Evolutionary conservation across 2,329 filamentous ascomycete species (phyloP), one percentile per base, ranked within the genome.

Genomic region (Neonectria magnoliae): DNA sequence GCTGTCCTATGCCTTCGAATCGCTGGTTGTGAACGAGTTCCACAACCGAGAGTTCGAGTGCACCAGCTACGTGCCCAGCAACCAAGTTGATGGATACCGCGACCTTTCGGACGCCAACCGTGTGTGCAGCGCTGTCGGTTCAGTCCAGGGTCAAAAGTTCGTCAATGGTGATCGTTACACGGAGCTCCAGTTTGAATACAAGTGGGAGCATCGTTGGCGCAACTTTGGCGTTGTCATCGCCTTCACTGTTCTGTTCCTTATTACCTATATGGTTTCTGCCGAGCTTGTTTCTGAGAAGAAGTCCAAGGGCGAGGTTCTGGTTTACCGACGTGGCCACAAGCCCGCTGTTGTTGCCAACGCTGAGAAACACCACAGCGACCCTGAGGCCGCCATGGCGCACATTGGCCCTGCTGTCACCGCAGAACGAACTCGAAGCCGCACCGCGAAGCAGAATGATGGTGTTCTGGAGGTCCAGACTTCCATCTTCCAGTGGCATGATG

Each of bases 1-100:
- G 2, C 85, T 97, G 11, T 88, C 88, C 1, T 97, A 97, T 68
- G 88, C 89, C 0, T 97, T 97, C 73, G 93, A 97, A 77, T 83
- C 89, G 0, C 83, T 97, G 27, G 91, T 95, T 85, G 86, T 92
- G 68, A 97, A 97, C 78, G 94, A 97, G 77, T 97, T 97, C 75
- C 80, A 89, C 70, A 80, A 82, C 64, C 87, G 90, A 16, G 67
- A 87, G 0, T 96, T 91, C 75, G 51, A 57, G 0, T 89, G 87
- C 74, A 78, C 76, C 20, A 64, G 76, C 31, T 85, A 78, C 54
- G 80, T 87, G 2, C 87, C 87, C 0, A 55, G 11, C 60, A 50
- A 55, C 11, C 1, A 74, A 44, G 75, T 76, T 6, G 0, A 31
- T 0, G 74, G 69, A 45, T 81, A 81, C 18, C 60, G 44, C 3